phyloP scores from a whole-genome alignment of 805 yeast species.

The Candida ponderosae region DNA sequence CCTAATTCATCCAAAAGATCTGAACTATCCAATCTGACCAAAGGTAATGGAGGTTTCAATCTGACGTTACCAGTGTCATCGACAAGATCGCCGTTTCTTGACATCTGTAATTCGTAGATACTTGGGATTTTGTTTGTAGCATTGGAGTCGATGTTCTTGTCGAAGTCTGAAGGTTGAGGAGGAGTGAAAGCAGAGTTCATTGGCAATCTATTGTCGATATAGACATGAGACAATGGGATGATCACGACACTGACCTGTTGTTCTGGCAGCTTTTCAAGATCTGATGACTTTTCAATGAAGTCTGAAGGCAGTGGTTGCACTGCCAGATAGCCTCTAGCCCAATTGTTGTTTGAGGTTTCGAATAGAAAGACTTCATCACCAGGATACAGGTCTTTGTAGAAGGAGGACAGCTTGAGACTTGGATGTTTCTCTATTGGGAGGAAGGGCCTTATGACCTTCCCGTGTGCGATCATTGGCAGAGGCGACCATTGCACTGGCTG shows the following conservation, averaged over 20 bases:
- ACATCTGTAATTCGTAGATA: constrained; percentile 24
- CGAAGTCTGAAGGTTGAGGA: constrained; percentile 21
- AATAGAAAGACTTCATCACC: constrained; percentile 77
- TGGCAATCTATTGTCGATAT: constrained; percentile 34
- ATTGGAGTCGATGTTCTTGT: constrained; percentile 5
- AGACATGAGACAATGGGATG: constrained; percentile 51
- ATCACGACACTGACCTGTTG: constrained; percentile 44
- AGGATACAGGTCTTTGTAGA: constrained; percentile 49
- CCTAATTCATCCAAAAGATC: constrained; percentile 47
- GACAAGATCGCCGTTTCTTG: constrained; percentile 19
- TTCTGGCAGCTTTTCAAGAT: constrained; percentile 57
- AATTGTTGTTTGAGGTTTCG: constrained; percentile 50
- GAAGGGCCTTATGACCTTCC: constrained; percentile 35
- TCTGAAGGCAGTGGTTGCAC: constrained; percentile 66
- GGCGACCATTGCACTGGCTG: constrained; percentile 46
- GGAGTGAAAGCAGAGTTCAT: constrained; percentile 27
- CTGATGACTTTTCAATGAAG: constrained; percentile 49
- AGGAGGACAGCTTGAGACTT: constrained; percentile 22
- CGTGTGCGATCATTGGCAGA: constrained; percentile 35
- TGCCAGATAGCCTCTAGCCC: constrained; percentile 77
- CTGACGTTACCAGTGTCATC: constrained; percentile 18
- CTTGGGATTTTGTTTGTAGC: constrained; percentile 22
- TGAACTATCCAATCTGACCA: constrained; percentile 34
- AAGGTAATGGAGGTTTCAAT: constrained; percentile 49
- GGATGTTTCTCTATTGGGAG: constrained; percentile 35